Conservation (phyloP, 805 yeast genomes). For the Starmerella cellae region DNA sequence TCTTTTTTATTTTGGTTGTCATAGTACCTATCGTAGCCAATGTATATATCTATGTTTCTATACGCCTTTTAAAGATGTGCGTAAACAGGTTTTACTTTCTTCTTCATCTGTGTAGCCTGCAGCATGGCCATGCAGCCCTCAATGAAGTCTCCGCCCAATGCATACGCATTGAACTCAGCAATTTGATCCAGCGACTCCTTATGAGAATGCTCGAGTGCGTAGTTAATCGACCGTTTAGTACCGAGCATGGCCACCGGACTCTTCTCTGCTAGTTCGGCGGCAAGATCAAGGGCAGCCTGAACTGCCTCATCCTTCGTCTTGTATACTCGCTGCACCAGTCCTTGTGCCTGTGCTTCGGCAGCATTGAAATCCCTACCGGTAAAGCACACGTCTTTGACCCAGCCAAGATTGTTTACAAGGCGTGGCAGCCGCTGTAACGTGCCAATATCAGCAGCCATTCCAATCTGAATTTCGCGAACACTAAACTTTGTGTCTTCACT, state of each 20-base stretch:
- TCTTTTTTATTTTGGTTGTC: no score
- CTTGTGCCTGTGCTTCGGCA: conserved; percentile 43
- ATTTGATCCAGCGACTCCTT: conserved; percentile 40
- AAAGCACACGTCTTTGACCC: conserved; percentile 45
- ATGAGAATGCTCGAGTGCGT: conserved; percentile 29
- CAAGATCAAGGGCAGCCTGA: conserved; percentile 38
- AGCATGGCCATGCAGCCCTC: conserved; percentile 23
- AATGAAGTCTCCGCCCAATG: conserved; percentile 25
- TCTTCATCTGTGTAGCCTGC: conserved; percentile 9
- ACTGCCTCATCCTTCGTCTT: conserved; percentile 39
- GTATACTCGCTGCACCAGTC: conserved; percentile 37
- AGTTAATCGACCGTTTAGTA: conserved; percentile 43
- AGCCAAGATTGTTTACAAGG: conserved; percentile 41
- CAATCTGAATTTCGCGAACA: conserved; percentile 58
- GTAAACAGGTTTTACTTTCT: conserved; percentile 9
- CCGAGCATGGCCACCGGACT: conserved; percentile 52
- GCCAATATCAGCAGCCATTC: conserved; percentile 71
- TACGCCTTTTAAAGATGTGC: conserved; percentile 3
- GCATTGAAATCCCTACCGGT: conserved; percentile 47
- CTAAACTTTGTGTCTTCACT: conserved; percentile 41
- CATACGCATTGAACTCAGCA: conserved; percentile 40
- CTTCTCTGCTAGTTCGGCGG: conserved; percentile 34
- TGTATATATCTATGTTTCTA: no score
- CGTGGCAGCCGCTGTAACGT: conserved; percentile 53
- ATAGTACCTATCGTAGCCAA: no score